Base-by-base conservation (phyloP, 768 basidiomycete genomes). In the Psilocybe subaeruginosa region DNA sequence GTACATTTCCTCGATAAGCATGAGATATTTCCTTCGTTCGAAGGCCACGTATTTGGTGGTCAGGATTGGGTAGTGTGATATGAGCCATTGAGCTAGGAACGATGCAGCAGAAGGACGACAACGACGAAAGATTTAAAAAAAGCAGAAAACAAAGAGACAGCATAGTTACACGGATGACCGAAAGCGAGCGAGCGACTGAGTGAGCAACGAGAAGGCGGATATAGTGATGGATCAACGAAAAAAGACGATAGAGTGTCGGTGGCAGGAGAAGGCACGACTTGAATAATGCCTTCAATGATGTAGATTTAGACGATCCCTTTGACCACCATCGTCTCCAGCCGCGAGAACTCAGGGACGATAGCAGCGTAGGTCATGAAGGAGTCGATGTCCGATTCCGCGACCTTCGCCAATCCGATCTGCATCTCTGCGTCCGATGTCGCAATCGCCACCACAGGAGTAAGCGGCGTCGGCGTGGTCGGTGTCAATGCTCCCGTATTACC, bases 321-420 rank as follows among this genome's bases (percentile, higher is more conserved):
- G 65, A 88, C 82, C 54, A 93, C 73, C 84, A 94, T 88, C 9
- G 85, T 82, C 75, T 95, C 93, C 65, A 95, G 74, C 45, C 93
- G 79, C 76, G 84, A 86, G 72, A 87, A 94, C 75, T 95, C 93
- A 29, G 91, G 90, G 16, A 94, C 89, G 70, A 93, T 90, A 37
- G 91, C 85, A 17, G 92, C 91, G 70, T 95, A 95, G 0, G 89
- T 85, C 85, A 92, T 84, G 74, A 93, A 93, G 58, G 92, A 88
- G 72, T 95, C 93, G 56, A 86, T 76, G 70, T 95, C 93, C 12
- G 92, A 85, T 61, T 93, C 91, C 0, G 93, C 92, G 5, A 94
- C 88, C 73, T 92, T 93, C 33, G 85, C 88, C 50, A 93, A 73
- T 14, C 93, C 93, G 35, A 89, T 78, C 74, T 91, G 90, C 33